Conservation (phyloP, 768 basidiomycete genomes). For the Rhodotorula kratochvilovae region DNA sequence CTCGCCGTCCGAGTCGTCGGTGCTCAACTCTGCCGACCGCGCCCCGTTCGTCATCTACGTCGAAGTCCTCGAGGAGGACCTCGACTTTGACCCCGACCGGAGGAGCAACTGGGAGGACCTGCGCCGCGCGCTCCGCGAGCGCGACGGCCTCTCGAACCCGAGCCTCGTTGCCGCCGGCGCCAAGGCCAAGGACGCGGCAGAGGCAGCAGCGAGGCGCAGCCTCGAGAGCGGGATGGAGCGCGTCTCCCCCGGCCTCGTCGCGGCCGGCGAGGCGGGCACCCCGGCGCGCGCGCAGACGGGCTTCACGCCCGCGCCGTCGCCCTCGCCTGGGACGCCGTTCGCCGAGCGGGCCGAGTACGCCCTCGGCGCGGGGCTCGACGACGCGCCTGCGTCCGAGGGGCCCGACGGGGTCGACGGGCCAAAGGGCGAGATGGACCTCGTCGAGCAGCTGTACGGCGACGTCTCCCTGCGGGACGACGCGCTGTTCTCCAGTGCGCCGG, state of each 20-base stretch:
- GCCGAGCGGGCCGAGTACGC: slow-evolving; percentile 32
- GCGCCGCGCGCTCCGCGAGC: slow-evolving; percentile 51
- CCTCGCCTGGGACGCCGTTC: slow-evolving; percentile 16
- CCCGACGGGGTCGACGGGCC: slow-evolving; percentile 45
- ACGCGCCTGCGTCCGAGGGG: slow-evolving; percentile 26
- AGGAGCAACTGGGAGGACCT: slow-evolving; percentile 80
- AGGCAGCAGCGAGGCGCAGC: slow-evolving; percentile 18
- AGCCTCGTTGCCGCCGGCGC: not conserved
- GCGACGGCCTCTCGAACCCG: slow-evolving; percentile 43
- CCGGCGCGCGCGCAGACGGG: not conserved
- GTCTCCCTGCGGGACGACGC: slow-evolving; percentile 65
- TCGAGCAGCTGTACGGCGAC: slow-evolving; percentile 87
- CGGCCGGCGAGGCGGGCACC: no score
- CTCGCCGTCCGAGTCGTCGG: slow-evolving; percentile 94
- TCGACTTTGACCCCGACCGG: slow-evolving; percentile 84
- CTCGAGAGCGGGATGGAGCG: slow-evolving; percentile 22
- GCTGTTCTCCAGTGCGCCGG: not conserved
- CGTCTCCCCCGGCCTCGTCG: not conserved
- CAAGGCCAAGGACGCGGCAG: slow-evolving; percentile 28
- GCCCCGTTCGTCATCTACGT: slow-evolving; percentile 89
- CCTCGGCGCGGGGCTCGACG: slow-evolving; percentile 39
- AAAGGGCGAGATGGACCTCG: slow-evolving; percentile 90
- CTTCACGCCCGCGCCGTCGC: not conserved
- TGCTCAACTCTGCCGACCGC: slow-evolving; percentile 93
- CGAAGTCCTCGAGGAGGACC: slow-evolving; percentile 81